phyloP scores from a whole-genome alignment of 257 asterid genomes.

The Primulina huaijiensis region DNA sequence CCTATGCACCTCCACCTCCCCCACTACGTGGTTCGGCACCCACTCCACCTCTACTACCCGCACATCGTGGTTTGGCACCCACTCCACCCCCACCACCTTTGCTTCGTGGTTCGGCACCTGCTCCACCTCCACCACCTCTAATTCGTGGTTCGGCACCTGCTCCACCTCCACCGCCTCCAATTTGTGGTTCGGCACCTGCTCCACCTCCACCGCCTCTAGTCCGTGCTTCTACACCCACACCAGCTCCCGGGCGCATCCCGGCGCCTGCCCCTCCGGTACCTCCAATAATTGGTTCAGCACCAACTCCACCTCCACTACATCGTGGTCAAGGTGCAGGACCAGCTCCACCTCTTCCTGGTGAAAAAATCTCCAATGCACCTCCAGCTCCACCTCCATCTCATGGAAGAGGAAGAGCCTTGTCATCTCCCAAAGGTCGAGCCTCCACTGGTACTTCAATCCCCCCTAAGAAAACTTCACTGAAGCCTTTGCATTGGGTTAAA shows the following conservation, averaged over 20 bases:
- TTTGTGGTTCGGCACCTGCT: constrained; percentile 9
- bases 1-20: constrained; percentile 3
- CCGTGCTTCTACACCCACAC: constrained; percentile 36
- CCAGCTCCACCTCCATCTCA: constrained; percentile 60
- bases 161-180: constrained; percentile 35
- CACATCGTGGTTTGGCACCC: constrained; percentile 15
- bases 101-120: constrained; percentile 13
- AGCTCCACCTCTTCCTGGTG: constrained; percentile 52
- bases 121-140: constrained; percentile 21
- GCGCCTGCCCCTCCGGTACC: constrained; percentile 53
- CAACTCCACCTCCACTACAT: constrained; percentile 37
- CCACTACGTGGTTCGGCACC: constrained; percentile 11
- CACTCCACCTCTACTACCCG: constrained; percentile 32
- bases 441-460: constrained; percentile 66
- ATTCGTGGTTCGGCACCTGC: constrained; percentile 5
- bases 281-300: constrained; percentile 28
- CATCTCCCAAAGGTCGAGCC: constrained; percentile 58
- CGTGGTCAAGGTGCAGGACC: constrained; percentile 45
- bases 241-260: constrained; percentile 29
- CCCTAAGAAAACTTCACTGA: constrained; percentile 75
- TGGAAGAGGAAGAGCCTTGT: constrained; percentile 65
- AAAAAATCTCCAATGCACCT: constrained; percentile 40
- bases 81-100: constrained; percentile 31
- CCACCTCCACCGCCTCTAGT: constrained; percentile 29
- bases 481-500: constrained; percentile 97